Base-by-base conservation (phyloP, 2,329 filamentous ascomycete genomes). In the Graphilbum ipis-grandicollis region DNA sequence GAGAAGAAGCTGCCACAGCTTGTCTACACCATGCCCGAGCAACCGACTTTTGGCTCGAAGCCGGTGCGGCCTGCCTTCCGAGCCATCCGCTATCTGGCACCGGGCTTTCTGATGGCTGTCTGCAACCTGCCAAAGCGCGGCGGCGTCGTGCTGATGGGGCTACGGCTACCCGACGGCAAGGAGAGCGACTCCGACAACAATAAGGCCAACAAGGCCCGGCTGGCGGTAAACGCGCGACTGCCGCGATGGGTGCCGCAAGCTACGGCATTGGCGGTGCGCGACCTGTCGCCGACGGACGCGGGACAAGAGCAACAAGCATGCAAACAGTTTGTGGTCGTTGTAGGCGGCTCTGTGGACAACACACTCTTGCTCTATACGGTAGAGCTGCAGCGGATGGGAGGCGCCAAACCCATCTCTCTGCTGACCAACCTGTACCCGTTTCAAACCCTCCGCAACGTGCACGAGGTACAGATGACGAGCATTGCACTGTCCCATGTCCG, bases 341-440 rank as follows among this genome's bases (percentile, higher is more conserved):
- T 92, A 13, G 79, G 78, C 9, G 32, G 31, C 23, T 26, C 39
- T 8, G 79, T 80, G 47, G 81, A 92, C 53, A 74, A 75, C 41
- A 84, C 82, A 10, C 76, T 93, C 44, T 72, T 71, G 5, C 59
- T 93, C 21, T 79, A 77, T 54, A 86, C 82, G 1, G 59, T 93
- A 40, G 79, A 92, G 44, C 80, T 83, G 51, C 62, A 62, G 40
- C 52, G 56, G 15, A 9, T 14, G 13, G 17, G 10, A 2, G 33
- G 28, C n/a, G n/a, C 29, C 5, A 7, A 4, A 4, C n/a, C 7
- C 29, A 15, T 7, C n/a, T 5, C n/a, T 15, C 52, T 75, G 26
- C 55, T 75, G 31, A 49, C 58, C 38, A 59, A 68, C 41, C 58
- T 76, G 29, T 56, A 65, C 41, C 62, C 65, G 1, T 59, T 76